These are phyloP conservation scores for Psidium guajava DNA, from an alignment of 345 rosid genomes.

Conservation along the genomic window DNA sequence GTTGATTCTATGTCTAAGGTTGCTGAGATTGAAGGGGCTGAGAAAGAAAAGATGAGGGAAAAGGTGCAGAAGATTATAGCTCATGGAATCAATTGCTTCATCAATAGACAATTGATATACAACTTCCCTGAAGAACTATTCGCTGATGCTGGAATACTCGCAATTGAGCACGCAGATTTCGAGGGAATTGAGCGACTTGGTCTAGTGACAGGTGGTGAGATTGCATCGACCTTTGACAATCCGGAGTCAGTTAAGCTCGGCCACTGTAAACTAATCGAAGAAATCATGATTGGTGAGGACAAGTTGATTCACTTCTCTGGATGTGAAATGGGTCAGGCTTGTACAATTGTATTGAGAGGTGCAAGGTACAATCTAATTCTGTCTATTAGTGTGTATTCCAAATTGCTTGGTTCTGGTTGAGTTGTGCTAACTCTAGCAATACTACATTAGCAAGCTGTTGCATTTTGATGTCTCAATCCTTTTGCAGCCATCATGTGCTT, in stretches of 20 bases:
- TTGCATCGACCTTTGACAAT: conserved; percentile 95
- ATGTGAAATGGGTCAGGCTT: conserved; percentile 94
- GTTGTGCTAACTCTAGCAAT: neutral
- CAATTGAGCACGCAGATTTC: conserved; percentile 98
- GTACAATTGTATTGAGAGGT: conserved; percentile 89
- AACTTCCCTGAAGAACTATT: conserved; percentile 97
- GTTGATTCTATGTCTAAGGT: conserved; percentile 97
- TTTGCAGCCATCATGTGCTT: conserved; percentile 81
- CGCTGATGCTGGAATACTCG: conserved; percentile 95
- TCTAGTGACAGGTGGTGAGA: conserved; percentile 94
- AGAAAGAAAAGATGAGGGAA: conserved; percentile 96
- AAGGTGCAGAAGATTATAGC: conserved; percentile 89
- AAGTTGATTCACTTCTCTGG: conserved; percentile 97
- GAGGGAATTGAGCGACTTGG: conserved; percentile 96
- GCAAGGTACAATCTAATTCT: conserved; percentile 43
- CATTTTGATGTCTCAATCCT: neutral
- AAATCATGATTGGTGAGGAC: conserved; percentile 99
- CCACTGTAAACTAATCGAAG: conserved; percentile 89
- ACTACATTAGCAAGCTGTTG: neutral
- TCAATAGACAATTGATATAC: conserved; percentile 97
- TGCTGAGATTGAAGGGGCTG: conserved; percentile 98
- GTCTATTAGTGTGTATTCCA: neutral
- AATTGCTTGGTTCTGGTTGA: neutral
- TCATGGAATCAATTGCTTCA: conserved; percentile 94
- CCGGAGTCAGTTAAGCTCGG: conserved; percentile 98